Conservation (phyloP, 2,329 filamentous ascomycete species). For the Xylariaceae sp. region DNA sequence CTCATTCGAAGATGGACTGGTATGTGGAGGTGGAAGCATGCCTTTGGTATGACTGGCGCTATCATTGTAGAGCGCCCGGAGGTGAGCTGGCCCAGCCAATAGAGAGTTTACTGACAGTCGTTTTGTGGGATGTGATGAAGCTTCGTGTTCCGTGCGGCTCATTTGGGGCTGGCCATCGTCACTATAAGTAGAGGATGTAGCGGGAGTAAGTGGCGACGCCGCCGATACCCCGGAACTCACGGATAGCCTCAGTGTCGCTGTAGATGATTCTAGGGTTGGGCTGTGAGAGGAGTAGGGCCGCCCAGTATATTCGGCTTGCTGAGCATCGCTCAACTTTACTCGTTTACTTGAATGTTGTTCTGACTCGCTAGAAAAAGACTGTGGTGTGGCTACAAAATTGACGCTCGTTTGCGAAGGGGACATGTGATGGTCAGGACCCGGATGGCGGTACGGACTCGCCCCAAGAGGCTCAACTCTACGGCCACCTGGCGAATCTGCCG, state of each 20-base stretch:
- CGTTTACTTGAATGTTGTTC: slow-evolving; percentile 28
- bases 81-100: slow-evolving; percentile 46
- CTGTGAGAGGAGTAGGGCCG: slow-evolving; percentile 30
- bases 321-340: slow-evolving; percentile 24
- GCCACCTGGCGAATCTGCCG: slow-evolving; percentile 24
- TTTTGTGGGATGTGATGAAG: slow-evolving; percentile 25
- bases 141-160: slow-evolving; percentile 18
- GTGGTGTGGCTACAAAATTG: slow-evolving; percentile 21
- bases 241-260: slow-evolving; percentile 24
- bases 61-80: slow-evolving; percentile 22
- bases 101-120: slow-evolving; percentile 62
- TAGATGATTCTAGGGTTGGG: slow-evolving; percentile 28
- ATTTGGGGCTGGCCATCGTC: slow-evolving; percentile 33
- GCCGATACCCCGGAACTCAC: slow-evolving; percentile 26
- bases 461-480: slow-evolving; percentile 31
- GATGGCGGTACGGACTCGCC: slow-evolving; percentile 17
- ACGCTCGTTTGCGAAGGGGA: slow-evolving; percentile 13
- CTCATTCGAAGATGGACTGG: slow-evolving; percentile 30
- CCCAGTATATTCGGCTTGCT: slow-evolving; percentile 22
- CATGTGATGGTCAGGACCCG: slow-evolving; percentile 19
- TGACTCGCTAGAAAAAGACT: slow-evolving; percentile 19
- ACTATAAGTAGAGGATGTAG: slow-evolving; percentile 36
- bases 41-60: slow-evolving; percentile 22
- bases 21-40: slow-evolving; percentile 25
- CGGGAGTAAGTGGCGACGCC: slow-evolving; percentile 37